Base-by-base conservation (phyloP, 2,329 filamentous ascomycete genomes). In the Dendrostoma leiphaemia region DNA sequence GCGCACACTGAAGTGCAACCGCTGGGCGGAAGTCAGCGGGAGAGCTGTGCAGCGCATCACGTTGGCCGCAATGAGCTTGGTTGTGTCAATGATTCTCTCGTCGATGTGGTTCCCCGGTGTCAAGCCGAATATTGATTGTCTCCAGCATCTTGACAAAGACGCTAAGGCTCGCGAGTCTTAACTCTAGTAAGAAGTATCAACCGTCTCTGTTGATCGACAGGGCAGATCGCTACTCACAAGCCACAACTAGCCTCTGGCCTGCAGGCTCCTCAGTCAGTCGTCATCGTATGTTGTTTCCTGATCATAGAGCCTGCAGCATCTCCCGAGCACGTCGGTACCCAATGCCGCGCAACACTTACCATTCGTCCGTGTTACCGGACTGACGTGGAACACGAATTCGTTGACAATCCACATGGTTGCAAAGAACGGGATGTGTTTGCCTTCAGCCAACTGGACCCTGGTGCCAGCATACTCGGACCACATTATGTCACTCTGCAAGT, bases 261-360 rank as follows among this genome's bases (percentile, higher is more conserved):
- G 21, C 19, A 15, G 21, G n/a, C 15, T 41, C 13, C 4, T 28
- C 19, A 47, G 26, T 15, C 21, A 29, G 28, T 26, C 34, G n/a
- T 24, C 21, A 17, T 7, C 21, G 35, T 48, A 34, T 26, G n/a
- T 31, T 23, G 21, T 47, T 57, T 29, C 50, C 32, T 26, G n/a
- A 32, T 32, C 6, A 6, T 32, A 28, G 52, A 21, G 34, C 37
- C 49, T 48, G 53, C 43, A 48, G 53, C 53, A 52, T 48, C 38
- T 50, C 50, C 45, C 31, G 32, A 26, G n/a, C 46, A 29, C 38
- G 38, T 46, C 40, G 46, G 50, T 47, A 34, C 34, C 50, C 45
- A 41, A 21, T 50, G 54, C 28, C 12, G 50, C 50, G 46, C 46
- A 37, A 46, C 51, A 44, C n/a, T 31, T 15, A 23, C 9, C 38